Base-by-base conservation (phyloP, 2,329 filamentous ascomycete genomes). In the Leptographium flavum region DNA sequence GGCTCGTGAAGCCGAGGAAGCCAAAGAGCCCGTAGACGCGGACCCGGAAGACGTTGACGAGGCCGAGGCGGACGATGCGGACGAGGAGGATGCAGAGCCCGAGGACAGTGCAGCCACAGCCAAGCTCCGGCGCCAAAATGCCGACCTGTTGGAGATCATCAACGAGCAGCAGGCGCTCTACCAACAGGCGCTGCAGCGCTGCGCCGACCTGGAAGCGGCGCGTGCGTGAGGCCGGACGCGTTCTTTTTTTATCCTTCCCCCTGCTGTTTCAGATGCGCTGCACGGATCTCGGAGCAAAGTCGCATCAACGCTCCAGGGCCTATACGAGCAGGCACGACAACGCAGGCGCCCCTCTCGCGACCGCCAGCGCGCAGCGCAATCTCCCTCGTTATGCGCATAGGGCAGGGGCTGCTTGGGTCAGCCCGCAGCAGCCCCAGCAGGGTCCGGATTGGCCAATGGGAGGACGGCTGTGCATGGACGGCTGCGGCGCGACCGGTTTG, bases 61-160 rank as follows among this genome's bases (percentile, higher is more conserved):
- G 13, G 21, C 19, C 17, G n/a, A 17, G 7, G n/a, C n/a, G n/a
- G n/a, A n/a, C n/a, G 23, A 62, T 4, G 48, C 43, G 4, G 19
- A 21, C 8, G 55, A 53, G 25, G 23, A 62, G 25, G 23, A 62
- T 4, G 48, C 43, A 3, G 27, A n/a, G 27, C 27, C 30, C 19
- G 33, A 22, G 3, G 33, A 36, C 19, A 10, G 2, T 47, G 55
- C 17, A 38, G 56, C 59, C 46, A 57, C 67, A 47, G 54, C 62
- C 42, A 59, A 65, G 50, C 47, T 59, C 27, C 54, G 54, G 43
- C 56, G 51, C 28, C 55, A 63, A 37, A 65, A 63, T 30, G 58
- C 63, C 13, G 61, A 65, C 53, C 55, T 66, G 40, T 58, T 59
- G 55, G 59, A 62, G 42, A 60, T 66, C 31, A 54, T 67, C 51